Percentiles rank a stretch among this genome's conserved stretches.
These are phyloP conservation scores for Russula sp. DNA, from an alignment of 768 basidiomycete genomes.

Conservation along the genomic window DNA sequence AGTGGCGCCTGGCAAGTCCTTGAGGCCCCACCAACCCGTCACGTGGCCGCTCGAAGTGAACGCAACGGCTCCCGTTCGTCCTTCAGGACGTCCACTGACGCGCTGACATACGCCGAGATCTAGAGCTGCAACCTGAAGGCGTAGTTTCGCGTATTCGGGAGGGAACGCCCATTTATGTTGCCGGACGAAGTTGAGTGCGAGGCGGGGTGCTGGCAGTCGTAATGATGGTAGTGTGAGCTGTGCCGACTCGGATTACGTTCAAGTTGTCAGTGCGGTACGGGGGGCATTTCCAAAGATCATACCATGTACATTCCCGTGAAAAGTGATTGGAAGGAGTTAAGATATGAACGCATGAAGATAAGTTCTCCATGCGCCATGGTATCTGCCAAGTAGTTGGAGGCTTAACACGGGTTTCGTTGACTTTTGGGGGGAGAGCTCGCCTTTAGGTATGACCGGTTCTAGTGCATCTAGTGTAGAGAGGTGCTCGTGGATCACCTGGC, in stretches of 20 bases:
- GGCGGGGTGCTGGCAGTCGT: slow-evolving; percentile 44
- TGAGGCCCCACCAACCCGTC: slow-evolving; percentile 18
- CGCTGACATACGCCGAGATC: slow-evolving; percentile 41
- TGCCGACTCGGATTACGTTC: neutral
- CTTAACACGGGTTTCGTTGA: neutral
- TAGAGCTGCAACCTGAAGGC: slow-evolving; percentile 48
- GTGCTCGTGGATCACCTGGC: slow-evolving; percentile 52
- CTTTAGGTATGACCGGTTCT: slow-evolving; percentile 34
- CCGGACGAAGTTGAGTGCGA: slow-evolving; percentile 51
- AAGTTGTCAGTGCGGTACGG: neutral
- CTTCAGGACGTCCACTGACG: slow-evolving; percentile 22
- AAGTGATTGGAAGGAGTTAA: slow-evolving; percentile 35
- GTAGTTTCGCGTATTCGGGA: slow-evolving; percentile 49
- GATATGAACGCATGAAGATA: slow-evolving; percentile 8
- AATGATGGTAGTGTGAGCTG: slow-evolving; percentile 47
- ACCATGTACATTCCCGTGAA: slow-evolving; percentile 51
- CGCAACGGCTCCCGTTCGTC: slow-evolving; percentile 36
- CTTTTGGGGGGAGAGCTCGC: slow-evolving; percentile 27
- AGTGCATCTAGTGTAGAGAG: slow-evolving; percentile 48
- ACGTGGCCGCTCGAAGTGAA: slow-evolving; percentile 40
- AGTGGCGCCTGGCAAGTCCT: slow-evolving; percentile 35
- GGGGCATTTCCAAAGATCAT: slow-evolving; percentile 21
- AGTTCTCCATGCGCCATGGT: slow-evolving; percentile 10
- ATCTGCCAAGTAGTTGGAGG: slow-evolving; percentile 2
- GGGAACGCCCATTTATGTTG: slow-evolving; percentile 78